These are phyloP conservation scores for Suillus variegatus DNA, from an alignment of 768 basidiomycete genomes.

Conservation along the genomic window DNA sequence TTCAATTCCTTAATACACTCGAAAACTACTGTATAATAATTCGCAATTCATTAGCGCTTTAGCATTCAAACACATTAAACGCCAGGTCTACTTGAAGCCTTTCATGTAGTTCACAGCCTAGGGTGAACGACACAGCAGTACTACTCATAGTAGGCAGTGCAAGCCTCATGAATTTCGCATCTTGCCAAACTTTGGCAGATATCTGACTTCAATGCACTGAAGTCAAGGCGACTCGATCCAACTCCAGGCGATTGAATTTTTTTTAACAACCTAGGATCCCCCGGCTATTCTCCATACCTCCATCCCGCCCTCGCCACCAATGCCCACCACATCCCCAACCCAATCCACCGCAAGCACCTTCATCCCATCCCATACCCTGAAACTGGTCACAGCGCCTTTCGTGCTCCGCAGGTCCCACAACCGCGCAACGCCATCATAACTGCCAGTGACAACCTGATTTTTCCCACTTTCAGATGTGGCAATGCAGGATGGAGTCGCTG, in stretches of 20 bases:
- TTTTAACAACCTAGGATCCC: constrained; percentile 15
- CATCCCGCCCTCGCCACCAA: constrained; percentile 67
- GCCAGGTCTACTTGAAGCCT: neutral
- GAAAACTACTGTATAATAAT: no score
- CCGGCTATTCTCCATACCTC: constrained; percentile 60
- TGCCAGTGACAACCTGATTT: constrained; percentile 67
- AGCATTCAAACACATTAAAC: neutral
- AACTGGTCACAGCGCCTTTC: constrained; percentile 62
- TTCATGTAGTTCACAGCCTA: neutral
- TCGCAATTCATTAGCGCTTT: neutral
- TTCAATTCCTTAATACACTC: no score
- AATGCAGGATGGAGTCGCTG: constrained; percentile 70
- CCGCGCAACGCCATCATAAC: constrained; percentile 76
- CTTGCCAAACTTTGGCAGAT: neutral
- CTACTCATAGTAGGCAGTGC: neutral
- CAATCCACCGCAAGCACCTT: constrained; percentile 66
- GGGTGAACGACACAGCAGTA: neutral
- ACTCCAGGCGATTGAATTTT: neutral
- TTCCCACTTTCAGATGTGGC: constrained; percentile 18
- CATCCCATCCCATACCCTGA: constrained; percentile 60
- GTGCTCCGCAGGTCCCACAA: constrained; percentile 80
- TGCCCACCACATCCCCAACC: constrained; percentile 53
- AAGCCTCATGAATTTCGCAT: neutral
- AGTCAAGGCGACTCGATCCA: neutral
- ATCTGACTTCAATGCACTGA: constrained; percentile 39